These are phyloP conservation scores for Backusella tarrabulga DNA, from an alignment of 192 early-diverging fungal genomes.

Conservation along the genomic window DNA sequence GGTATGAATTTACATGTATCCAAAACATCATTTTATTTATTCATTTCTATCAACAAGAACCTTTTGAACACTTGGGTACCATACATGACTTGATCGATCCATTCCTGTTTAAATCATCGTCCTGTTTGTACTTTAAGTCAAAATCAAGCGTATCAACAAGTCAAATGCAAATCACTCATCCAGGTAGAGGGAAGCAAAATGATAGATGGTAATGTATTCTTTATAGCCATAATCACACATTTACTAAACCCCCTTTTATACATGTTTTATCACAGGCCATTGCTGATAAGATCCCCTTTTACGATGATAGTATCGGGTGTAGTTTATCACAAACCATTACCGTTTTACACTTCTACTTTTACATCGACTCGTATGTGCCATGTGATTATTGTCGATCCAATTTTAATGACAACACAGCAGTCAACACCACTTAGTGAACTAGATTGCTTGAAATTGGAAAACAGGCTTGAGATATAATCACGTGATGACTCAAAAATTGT, in stretches of 20 bases:
- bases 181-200: not conserved
- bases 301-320: not conserved
- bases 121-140: not conserved
- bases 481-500: not conserved
- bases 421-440: not conserved
- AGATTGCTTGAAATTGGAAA: not conserved
- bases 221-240: too few species aligned
- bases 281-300: not conserved
- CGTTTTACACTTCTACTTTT: not conserved
- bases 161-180: slow-evolving; percentile 5
- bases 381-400: not conserved
- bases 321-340: not conserved
- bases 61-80: not conserved
- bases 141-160: slow-evolving; percentile 1
- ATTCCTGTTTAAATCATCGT: not conserved
- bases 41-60: not conserved
- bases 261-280: not conserved
- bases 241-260: not conserved
- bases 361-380: not conserved
- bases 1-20: not conserved
- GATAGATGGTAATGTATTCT: not conserved
- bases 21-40: not conserved
- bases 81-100: not conserved
- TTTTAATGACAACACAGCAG: not conserved
- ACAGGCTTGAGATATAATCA: not conserved